Percentiles rank a stretch among this genome's conserved stretches.
These are phyloP conservation scores for Ganoderma sinense DNA, from an alignment of 1,284 basidiomycete genomes.

Conservation along the genomic window DNA sequence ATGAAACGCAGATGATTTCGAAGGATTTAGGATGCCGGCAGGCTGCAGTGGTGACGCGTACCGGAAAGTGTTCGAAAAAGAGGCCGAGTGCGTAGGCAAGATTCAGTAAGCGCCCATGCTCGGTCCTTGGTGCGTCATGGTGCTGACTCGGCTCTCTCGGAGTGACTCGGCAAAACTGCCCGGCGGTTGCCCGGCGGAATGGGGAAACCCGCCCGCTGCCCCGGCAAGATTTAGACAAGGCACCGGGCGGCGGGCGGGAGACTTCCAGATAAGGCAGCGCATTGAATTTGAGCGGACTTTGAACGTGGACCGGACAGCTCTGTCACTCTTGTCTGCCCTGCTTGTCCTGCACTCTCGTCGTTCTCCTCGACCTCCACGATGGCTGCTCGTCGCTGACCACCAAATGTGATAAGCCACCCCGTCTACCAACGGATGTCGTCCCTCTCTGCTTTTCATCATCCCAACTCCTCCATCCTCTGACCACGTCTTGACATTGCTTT, in stretches of 20 bases:
- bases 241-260: slow-evolving; percentile 17
- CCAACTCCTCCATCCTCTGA: slow-evolving; percentile 6
- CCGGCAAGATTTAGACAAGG: slow-evolving; percentile 9
- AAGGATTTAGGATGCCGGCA: background rate
- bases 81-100: background rate
- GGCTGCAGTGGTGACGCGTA: background rate
- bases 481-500: slow-evolving; percentile 19
- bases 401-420: slow-evolving; percentile 20
- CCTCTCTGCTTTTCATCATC: slow-evolving; percentile 16
- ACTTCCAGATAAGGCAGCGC: slow-evolving; percentile 21
- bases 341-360: slow-evolving; percentile 12
- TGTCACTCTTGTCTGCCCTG: slow-evolving; percentile 19
- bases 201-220: background rate
- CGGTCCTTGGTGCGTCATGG: background rate
- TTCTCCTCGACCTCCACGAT: slow-evolving; percentile 29
- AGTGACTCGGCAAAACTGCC: background rate
- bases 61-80: background rate
- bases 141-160: background rate
- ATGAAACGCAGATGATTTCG: background rate
- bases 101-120: background rate
- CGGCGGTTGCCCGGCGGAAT: background rate
- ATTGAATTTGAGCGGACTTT: slow-evolving; percentile 36
- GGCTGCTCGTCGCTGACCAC: slow-evolving; percentile 27
- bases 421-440: slow-evolving; percentile 21
- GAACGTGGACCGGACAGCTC: slow-evolving; percentile 19